Percentiles rank a stretch among this genome's conserved stretches.
These are phyloP conservation scores for Tagetes patula DNA, from an alignment of 129 eudicot genomes.

Conservation along the genomic window DNA sequence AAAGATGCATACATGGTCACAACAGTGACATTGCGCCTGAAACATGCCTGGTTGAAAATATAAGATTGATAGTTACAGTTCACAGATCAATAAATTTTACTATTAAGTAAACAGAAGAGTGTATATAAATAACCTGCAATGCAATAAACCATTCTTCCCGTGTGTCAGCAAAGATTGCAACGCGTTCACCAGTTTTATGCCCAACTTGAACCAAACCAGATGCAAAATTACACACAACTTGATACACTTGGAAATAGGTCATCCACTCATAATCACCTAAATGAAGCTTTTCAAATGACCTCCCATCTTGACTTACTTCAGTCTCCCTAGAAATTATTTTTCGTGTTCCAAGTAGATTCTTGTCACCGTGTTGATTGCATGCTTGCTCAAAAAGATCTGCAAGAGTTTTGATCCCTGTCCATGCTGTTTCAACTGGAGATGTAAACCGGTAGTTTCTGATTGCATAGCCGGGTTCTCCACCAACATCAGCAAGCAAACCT, in stretches of 20 bases:
- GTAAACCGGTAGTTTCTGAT: conserved; percentile 67
- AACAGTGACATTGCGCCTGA: conserved; percentile 84
- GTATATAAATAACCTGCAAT: conserved; percentile 54
- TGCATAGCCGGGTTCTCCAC: conserved; percentile 72
- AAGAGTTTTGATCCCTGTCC: conserved; percentile 83
- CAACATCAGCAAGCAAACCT: conserved; percentile 66
- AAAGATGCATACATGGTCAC: conserved; percentile 95
- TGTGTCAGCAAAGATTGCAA: conserved; percentile 94
- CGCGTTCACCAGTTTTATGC: conserved; percentile 76
- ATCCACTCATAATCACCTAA: conserved; percentile 89
- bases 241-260: conserved; percentile 61
- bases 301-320: conserved; percentile 61
- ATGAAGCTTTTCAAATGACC: conserved; percentile 85
- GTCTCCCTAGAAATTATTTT: conserved; percentile 59
- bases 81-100: conserved; percentile 5
- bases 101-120: conserved; percentile 7
- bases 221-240: conserved; percentile 69
- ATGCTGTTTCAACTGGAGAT: conserved; percentile 67
- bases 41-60: conserved; percentile 68
- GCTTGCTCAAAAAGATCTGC: conserved; percentile 86
- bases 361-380: conserved; percentile 55
- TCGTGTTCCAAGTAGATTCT: conserved; percentile 75
- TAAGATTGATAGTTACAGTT: conserved; percentile 12
- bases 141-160: conserved; percentile 95
- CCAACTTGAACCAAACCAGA: conserved; percentile 82